Percentiles rank a stretch among this genome's conserved stretches.
Conservation (phyloP, 495 filamentous ascomycete species). For the Penicillium ucsense region DNA sequence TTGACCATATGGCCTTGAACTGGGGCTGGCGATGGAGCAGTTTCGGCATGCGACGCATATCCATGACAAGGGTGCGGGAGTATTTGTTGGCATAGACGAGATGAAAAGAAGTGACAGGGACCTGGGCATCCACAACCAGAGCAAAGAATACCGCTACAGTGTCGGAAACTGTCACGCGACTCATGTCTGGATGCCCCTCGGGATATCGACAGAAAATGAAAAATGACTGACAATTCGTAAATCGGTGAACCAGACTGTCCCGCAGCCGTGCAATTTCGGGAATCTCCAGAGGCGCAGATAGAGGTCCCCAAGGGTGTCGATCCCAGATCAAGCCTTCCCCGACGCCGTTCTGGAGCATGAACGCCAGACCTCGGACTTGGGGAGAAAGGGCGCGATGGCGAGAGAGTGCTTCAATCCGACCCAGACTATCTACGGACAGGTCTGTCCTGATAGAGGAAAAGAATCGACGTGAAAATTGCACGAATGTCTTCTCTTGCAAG, state of each 20-base stretch:
- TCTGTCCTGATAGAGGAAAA: slow-evolving; percentile 18
- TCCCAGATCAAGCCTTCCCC: slow-evolving; percentile 16
- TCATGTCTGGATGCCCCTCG: slow-evolving; percentile 20
- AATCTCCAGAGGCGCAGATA: slow-evolving; percentile 13
- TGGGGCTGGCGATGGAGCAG: slow-evolving; percentile 17
- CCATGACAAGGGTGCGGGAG: slow-evolving; percentile 21
- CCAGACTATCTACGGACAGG: slow-evolving; percentile 16
- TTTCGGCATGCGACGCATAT: slow-evolving; percentile 24
- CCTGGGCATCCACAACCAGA: slow-evolving; percentile 11
- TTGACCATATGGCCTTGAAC: slow-evolving; percentile 16
- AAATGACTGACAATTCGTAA: slow-evolving; percentile 19
- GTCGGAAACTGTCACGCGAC: slow-evolving; percentile 16
- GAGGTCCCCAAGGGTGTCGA: slow-evolving; percentile 18
- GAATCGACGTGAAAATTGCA: slow-evolving; percentile 16
- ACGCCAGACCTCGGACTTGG: slow-evolving; percentile 14
- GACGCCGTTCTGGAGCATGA: slow-evolving; percentile 17
- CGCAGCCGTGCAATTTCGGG: slow-evolving; percentile 11
- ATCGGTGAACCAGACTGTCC: slow-evolving; percentile 11
- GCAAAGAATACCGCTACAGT: slow-evolving; percentile 19
- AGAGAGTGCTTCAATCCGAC: slow-evolving; percentile 12
- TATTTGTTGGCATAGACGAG: slow-evolving; percentile 17
- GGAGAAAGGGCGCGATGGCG: slow-evolving; percentile 8
- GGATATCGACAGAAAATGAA: slow-evolving; percentile 24
- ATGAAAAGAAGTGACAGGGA: slow-evolving; percentile 18
- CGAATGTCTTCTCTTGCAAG: slow-evolving; percentile 18